Evolutionary conservation across 768 basidiomycete genomes (phyloP).

Genomic region (Naematelia aurantialba): DNA sequence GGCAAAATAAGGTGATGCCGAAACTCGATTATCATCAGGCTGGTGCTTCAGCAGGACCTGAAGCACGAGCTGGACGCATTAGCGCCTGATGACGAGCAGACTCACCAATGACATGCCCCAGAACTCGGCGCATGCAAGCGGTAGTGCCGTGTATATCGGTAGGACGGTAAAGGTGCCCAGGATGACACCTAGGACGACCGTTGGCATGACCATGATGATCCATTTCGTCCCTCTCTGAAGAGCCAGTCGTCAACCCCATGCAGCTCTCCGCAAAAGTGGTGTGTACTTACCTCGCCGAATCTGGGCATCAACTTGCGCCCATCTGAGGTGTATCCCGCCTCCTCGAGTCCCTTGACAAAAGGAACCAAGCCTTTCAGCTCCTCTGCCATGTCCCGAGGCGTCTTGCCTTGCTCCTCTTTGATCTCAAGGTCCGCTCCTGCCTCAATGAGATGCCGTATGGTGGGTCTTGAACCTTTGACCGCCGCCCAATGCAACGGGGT

Average conservation of each 20-base stretch:
- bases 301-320: constrained; percentile 69
- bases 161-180: constrained; percentile 77
- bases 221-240: constrained; percentile 73
- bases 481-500: constrained; percentile 96
- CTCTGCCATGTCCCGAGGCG: constrained; percentile 87
- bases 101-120: constrained; percentile 90
- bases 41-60: constrained; percentile 61
- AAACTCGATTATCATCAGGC: constrained; percentile 77
- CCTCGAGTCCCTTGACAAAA: constrained; percentile 82
- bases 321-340: constrained; percentile 59
- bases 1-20: constrained; percentile 85
- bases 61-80: constrained; percentile 12
- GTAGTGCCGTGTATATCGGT: constrained; percentile 83
- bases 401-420: constrained; percentile 78
- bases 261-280: background rate
- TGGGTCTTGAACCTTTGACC: constrained; percentile 83
- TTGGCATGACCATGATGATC: constrained; percentile 72
- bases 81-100: constrained; percentile 12
- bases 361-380: constrained; percentile 87
- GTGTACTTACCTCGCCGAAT: constrained; percentile 65
- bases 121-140: constrained; percentile 79
- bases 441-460: constrained; percentile 78
- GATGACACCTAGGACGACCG: constrained; percentile 72
- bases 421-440: constrained; percentile 77
- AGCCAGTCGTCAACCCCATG: background rate